phyloP scores from a whole-genome alignment of 352 stramenopile species.

The Phytophthora europaea region DNA sequence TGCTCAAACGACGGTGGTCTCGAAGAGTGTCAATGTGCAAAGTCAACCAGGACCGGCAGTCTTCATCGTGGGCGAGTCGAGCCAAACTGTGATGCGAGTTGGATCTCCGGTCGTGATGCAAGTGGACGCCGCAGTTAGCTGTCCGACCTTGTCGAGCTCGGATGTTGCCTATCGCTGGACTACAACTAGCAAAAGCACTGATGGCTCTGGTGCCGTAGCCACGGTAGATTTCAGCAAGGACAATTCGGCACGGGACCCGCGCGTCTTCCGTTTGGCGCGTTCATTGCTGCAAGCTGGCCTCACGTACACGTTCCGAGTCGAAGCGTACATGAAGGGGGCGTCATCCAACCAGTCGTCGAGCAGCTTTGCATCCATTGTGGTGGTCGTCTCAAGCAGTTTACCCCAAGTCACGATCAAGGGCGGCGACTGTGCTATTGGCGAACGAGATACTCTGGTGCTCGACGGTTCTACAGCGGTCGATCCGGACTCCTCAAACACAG shows the following conservation, averaged over 20 bases:
- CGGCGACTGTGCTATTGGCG: slow-evolving; percentile 58
- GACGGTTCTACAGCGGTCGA: slow-evolving; percentile 59
- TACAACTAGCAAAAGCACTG: slow-evolving; percentile 27
- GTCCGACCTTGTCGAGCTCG: slow-evolving; percentile 43
- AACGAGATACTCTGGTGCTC: slow-evolving; percentile 61
- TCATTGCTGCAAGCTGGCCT: slow-evolving; percentile 44
- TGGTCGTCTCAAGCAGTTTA: slow-evolving; percentile 53
- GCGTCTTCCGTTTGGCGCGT: slow-evolving; percentile 60
- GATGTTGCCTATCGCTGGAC: slow-evolving; percentile 65
- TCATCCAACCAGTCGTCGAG: slow-evolving; percentile 29
- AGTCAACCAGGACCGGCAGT: slow-evolving; percentile 57
- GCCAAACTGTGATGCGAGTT: slow-evolving; percentile 44
- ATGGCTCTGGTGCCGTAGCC: slow-evolving; percentile 7
- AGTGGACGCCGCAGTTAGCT: slow-evolving; percentile 58
- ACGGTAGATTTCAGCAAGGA: slow-evolving; percentile 51
- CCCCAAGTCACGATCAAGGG: slow-evolving; percentile 50
- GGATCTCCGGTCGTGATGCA: slow-evolving; percentile 54
- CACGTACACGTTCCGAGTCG: slow-evolving; percentile 68
- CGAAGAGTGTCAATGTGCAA: slow-evolving; percentile 48
- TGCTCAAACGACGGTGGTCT: slow-evolving; percentile 30
- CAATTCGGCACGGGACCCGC: slow-evolving; percentile 72
- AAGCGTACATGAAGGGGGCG: slow-evolving; percentile 54
- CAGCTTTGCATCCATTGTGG: slow-evolving; percentile 50
- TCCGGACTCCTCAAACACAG: slow-evolving; percentile 46
- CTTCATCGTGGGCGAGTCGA: slow-evolving; percentile 57